Evolutionary conservation across 345 rosid genomes (phyloP).

Genomic region (Boechera divaricarpa): DNA sequence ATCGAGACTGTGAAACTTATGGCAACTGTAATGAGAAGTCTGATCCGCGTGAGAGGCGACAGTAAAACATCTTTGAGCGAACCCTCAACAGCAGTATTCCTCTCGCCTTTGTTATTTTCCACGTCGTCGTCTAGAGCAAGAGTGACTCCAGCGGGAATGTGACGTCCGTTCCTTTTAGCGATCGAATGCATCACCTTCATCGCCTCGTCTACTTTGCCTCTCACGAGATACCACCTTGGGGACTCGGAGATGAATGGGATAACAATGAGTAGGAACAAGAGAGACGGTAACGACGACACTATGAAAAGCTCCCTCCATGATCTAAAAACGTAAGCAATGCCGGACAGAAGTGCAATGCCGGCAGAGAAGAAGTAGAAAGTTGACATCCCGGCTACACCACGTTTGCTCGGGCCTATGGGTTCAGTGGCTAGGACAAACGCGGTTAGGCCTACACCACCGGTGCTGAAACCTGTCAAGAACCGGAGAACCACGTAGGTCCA

Average conservation of each 20-base stretch:
- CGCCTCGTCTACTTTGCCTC: conserved; percentile 68
- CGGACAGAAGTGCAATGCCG: conserved; percentile 73
- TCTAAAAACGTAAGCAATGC: conserved; percentile 66
- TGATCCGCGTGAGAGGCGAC: conserved; percentile 66
- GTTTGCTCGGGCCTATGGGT: conserved; percentile 81
- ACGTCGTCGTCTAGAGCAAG: conserved; percentile 70
- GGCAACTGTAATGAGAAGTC: conserved; percentile 59
- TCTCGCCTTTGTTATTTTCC: conserved; percentile 11
- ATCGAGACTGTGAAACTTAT: conserved; percentile 74
- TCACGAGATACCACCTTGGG: conserved; percentile 92
- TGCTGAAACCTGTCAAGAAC: conserved; percentile 84
- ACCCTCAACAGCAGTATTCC: conserved; percentile 48
- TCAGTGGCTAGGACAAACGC: conserved; percentile 91
- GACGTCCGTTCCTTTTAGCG: conserved; percentile 63
- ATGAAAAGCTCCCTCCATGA: conserved; percentile 83
- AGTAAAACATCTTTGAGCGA: conserved; percentile 69
- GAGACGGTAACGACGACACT: conserved; percentile 74
- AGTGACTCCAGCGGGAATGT: conserved; percentile 64
- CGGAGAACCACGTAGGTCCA: conserved; percentile 68
- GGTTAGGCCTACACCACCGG: conserved; percentile 87
- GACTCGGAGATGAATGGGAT: conserved; percentile 84
- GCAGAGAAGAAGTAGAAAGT: conserved; percentile 92
- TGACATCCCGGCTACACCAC: conserved; percentile 93
- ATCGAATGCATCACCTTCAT: conserved; percentile 72
- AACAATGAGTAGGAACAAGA: conserved; percentile 66